Percentiles rank a stretch among this genome's conserved stretches.
These are phyloP conservation scores for Mycothermus thermophilus DNA, from an alignment of 495 filamentous ascomycete genomes.

Conservation along the genomic window DNA sequence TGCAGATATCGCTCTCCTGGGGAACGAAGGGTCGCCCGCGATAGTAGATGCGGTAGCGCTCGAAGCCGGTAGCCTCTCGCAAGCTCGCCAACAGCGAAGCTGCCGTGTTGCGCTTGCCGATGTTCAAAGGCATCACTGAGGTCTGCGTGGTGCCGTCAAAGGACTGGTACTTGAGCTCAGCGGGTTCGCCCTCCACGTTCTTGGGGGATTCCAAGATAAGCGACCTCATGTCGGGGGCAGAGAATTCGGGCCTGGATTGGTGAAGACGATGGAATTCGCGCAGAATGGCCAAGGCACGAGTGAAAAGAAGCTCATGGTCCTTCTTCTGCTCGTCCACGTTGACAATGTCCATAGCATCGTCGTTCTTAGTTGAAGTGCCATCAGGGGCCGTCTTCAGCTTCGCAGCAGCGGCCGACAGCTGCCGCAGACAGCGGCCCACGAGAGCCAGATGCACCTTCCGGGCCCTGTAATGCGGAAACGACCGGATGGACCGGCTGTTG, in stretches of 20 bases:
- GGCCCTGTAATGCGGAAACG: slow-evolving; percentile 30
- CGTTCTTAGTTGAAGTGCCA: slow-evolving; percentile 28
- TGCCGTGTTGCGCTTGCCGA: slow-evolving; percentile 57
- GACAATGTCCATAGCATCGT: slow-evolving; percentile 38
- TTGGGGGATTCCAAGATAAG: slow-evolving; percentile 27
- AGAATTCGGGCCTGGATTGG: slow-evolving; percentile 33
- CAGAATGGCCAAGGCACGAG: slow-evolving; percentile 45
- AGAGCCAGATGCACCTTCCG: slow-evolving; percentile 59
- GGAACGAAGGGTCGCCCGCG: slow-evolving; percentile 35
- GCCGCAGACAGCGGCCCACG: slow-evolving; percentile 61
- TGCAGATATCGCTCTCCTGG: slow-evolving; percentile 34
- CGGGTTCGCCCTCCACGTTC: slow-evolving; percentile 39
- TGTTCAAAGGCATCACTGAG: slow-evolving; percentile 42
- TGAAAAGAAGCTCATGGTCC: slow-evolving; percentile 47
- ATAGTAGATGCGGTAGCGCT: slow-evolving; percentile 46
- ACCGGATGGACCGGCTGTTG: slow-evolving; percentile 31
- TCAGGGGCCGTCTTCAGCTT: slow-evolving; percentile 39
- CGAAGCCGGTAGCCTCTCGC: slow-evolving; percentile 52
- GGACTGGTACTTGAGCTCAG: slow-evolving; percentile 59
- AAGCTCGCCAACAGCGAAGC: slow-evolving; percentile 51
- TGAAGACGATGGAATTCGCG: slow-evolving; percentile 34
- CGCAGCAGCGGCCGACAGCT: slow-evolving; percentile 55
- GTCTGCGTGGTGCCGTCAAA: slow-evolving; percentile 47
- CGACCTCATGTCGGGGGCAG: slow-evolving; percentile 33
- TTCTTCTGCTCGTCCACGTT: slow-evolving; percentile 28